These are phyloP conservation scores for Trifolium dubium DNA, from an alignment of 306 rosid genomes.

Conservation along the genomic window DNA sequence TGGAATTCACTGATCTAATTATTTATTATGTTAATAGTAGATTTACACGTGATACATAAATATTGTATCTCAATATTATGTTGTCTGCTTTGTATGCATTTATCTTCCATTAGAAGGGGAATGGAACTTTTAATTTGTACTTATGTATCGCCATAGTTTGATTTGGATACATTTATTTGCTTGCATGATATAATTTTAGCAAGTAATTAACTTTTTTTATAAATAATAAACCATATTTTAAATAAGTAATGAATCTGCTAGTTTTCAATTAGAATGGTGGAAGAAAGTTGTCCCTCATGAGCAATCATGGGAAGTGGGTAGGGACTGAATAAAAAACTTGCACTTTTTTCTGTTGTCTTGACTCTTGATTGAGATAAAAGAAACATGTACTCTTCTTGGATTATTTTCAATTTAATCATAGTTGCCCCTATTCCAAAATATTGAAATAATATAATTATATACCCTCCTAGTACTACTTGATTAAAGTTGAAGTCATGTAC, in stretches of 20 bases:
- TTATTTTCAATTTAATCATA: background rate
- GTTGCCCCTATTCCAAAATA: background rate
- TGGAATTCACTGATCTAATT: too few relatives aligned
- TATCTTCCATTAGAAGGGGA: slow-evolving; percentile 10
- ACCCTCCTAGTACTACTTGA: slow-evolving; percentile 2
- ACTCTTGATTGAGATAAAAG: background rate
- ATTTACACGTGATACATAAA: background rate
- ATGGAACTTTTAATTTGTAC: background rate
- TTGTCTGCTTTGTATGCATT: background rate
- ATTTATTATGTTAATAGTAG: too few relatives aligned
- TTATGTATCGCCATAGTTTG: slow-evolving; percentile 7
- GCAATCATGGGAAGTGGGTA: slow-evolving; percentile 24
- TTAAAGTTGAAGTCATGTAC: slow-evolving; percentile 21
- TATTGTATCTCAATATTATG: slow-evolving; percentile 5
- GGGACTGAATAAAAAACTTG: slow-evolving; percentile 22
- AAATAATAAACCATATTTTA: background rate
- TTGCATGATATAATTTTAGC: slow-evolving; percentile 7
- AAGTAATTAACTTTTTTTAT: too few relatives aligned
- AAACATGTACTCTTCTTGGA: background rate
- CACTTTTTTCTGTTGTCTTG: background rate
- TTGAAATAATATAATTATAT: background rate
- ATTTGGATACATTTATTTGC: slow-evolving; percentile 24
- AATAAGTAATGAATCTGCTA: slow-evolving; percentile 5
- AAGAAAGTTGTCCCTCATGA: slow-evolving; percentile 13
- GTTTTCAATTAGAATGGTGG: slow-evolving; percentile 22